Base-by-base conservation (phyloP, 495 filamentous ascomycete genomes). In the Xylaria palmicola region DNA sequence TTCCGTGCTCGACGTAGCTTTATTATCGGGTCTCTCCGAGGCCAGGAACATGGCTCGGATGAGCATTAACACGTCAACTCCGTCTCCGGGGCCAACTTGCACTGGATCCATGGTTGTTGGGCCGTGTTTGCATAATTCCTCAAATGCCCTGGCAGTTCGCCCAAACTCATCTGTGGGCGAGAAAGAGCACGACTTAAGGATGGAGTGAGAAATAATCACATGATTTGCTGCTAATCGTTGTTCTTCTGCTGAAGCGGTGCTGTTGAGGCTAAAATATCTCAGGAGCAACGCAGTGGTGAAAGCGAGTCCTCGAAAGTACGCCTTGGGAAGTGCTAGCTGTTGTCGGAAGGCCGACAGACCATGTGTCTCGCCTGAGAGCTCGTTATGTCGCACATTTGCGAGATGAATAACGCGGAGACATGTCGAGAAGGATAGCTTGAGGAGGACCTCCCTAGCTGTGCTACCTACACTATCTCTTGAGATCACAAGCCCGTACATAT, bases 221-320 rank as follows among this genome's bases (percentile, higher is more conserved):
- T 69, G 67, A 45, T 69, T 72, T 24, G 69, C 67, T 1, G 69
- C 69, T 20, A 69, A 34, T 22, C 69, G 66, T 34, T 68, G 69
- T 26, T 72, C 69, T 52, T 72, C 69, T n/a, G 64, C 44, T 24
- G 62, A 62, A 32, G 57, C 48, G 5, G 19, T 45, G 19, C 13
- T 19, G 22, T 65, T 69, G 15, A 67, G 56, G 36, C 45, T 54
- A 22, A 72, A 72, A 29, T 67, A 69, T 6, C 60, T 57, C 19
- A 69, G 59, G 1, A 72, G 58, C 39, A 72, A 72, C 6, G 65
- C 64, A 17, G 67, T 68, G 6, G 69, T 62, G 34, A 72, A 72
- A 3, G 62, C 66, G 9, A 68, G 54, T 1, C 62, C 63, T 22
- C 62, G 30, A 55, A 59, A 72, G 41, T 67, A 72, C 9, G 63